These are phyloP conservation scores for Piloderma croceum DNA, from an alignment of 768 basidiomycete genomes.

Conservation along the genomic window DNA sequence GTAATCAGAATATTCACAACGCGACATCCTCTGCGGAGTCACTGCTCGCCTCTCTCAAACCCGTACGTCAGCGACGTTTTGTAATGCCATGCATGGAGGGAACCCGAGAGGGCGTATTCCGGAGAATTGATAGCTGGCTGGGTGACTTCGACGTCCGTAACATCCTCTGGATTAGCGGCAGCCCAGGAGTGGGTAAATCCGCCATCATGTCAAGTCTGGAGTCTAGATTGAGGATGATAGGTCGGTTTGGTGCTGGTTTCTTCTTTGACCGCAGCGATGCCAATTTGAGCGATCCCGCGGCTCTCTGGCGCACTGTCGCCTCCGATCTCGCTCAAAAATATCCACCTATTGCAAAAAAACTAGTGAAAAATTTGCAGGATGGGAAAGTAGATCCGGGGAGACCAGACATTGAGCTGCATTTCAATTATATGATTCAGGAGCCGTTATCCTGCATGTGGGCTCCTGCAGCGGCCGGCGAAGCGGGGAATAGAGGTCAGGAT, in stretches of 20 bases:
- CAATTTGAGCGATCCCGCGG: not conserved
- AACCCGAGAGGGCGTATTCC: too few species aligned
- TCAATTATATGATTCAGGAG: slow-evolving; percentile 16
- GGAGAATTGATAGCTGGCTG: too few species aligned
- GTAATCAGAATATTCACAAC: too few species aligned
- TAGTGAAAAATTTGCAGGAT: slow-evolving; percentile 12
- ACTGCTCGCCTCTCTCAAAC: too few species aligned
- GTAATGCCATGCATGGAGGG: too few species aligned
- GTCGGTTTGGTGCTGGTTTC: slow-evolving; percentile 5
- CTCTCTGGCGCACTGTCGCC: slow-evolving; percentile 2
- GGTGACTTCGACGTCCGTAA: slow-evolving; percentile 8
- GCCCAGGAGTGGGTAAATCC: too few species aligned
- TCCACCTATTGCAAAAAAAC: slow-evolving; percentile 2
- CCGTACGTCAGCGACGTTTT: too few species aligned
- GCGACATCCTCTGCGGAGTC: too few species aligned
- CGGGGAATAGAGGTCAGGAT: too few species aligned
- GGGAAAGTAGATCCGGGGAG: slow-evolving; percentile 13
- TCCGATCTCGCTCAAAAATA: not conserved
- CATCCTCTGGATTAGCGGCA: slow-evolving; percentile 7
- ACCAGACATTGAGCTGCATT: slow-evolving; percentile 10
- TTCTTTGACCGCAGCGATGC: slow-evolving; percentile 6
- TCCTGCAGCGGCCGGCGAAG: too few species aligned
- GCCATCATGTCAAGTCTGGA: slow-evolving; percentile 5
- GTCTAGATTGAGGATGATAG: not conserved
- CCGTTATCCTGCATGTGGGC: too few species aligned